These are phyloP conservation scores for Skeletonema costatum DNA, from an alignment of 108 stramenopile genomes.

Conservation along the genomic window DNA sequence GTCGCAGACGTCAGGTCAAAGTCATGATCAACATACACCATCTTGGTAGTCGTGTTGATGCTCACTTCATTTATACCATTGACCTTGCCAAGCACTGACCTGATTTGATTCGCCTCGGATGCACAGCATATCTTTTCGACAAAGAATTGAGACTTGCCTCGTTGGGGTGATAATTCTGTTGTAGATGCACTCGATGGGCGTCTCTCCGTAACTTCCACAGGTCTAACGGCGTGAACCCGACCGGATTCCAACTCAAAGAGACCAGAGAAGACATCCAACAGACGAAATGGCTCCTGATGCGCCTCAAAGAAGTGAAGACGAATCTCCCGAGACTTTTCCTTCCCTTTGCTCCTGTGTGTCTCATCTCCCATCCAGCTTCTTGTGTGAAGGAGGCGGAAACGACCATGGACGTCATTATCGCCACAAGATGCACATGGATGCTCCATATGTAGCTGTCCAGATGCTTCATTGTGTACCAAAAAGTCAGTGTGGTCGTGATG, in stretches of 20 bases:
- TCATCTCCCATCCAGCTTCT: conserved; percentile 42
- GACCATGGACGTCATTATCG: conserved; percentile 53
- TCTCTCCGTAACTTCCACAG: conserved; percentile 14
- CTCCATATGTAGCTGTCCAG: conserved; percentile 53
- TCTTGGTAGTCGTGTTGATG: conserved; percentile 56
- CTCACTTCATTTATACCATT: conserved; percentile 46
- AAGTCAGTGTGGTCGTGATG: conserved; percentile 59
- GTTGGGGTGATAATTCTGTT: background rate
- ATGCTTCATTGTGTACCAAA: conserved; percentile 41
- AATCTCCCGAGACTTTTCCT: conserved; percentile 11
- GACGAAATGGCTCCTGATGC: conserved; percentile 21
- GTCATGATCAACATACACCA: conserved; percentile 68
- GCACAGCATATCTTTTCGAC: conserved; percentile 66
- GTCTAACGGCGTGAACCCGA: conserved; percentile 31
- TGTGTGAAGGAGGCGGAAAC: conserved; percentile 30
- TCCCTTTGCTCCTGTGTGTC: background rate
- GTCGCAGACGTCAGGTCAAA: conserved; percentile 35
- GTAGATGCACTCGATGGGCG: background rate
- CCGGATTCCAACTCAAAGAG: conserved; percentile 43
- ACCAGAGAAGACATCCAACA: conserved; percentile 37
- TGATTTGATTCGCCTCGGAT: conserved; percentile 51
- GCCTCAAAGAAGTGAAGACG: conserved; percentile 50
- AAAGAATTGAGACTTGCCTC: conserved; percentile 52
- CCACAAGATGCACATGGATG: conserved; percentile 54
- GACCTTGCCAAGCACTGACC: conserved; percentile 32